Conservation (phyloP, 2,329 filamentous ascomycete genomes). For the Lasiodiplodia sp. region DNA sequence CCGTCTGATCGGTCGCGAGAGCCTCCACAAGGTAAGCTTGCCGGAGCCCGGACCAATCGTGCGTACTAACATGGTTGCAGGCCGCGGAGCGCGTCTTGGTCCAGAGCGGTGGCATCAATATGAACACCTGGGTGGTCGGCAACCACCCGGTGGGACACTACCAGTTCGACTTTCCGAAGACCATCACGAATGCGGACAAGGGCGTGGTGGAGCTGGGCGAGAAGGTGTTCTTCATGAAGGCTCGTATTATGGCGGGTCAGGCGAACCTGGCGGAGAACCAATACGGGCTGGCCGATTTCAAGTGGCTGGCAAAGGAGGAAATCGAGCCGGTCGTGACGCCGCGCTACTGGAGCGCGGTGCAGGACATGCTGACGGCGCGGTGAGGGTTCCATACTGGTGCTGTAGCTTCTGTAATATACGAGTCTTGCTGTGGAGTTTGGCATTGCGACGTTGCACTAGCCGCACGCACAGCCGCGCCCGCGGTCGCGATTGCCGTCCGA, state of each 20-base stretch:
- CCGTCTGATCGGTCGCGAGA: slow-evolving; percentile 73
- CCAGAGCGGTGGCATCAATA: slow-evolving; percentile 83
- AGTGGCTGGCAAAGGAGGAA: slow-evolving; percentile 93
- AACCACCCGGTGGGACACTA: slow-evolving; percentile 87
- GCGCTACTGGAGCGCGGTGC: slow-evolving; percentile 76
- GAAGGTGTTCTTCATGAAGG: slow-evolving; percentile 97
- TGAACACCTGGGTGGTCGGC: slow-evolving; percentile 98
- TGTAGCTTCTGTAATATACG: slow-evolving; percentile 28
- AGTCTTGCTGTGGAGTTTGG: slow-evolving; percentile 21
- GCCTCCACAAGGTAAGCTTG: slow-evolving; percentile 77
- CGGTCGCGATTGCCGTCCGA: slow-evolving; percentile 7
- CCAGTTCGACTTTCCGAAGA: slow-evolving; percentile 61
- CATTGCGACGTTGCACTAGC: slow-evolving; percentile 11
- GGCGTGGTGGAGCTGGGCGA: slow-evolving; percentile 62
- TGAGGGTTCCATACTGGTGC: slow-evolving; percentile 48
- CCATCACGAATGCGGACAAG: slow-evolving; percentile 37
- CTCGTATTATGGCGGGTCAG: slow-evolving; percentile 96
- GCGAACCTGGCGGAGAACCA: slow-evolving; percentile 76
- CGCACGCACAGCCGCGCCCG: slow-evolving; percentile 20
- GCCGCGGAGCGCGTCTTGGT: slow-evolving; percentile 80
- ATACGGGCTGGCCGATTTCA: slow-evolving; percentile 80
- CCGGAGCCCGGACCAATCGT: neutral
- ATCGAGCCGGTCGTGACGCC: slow-evolving; percentile 70
- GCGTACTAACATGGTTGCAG: slow-evolving; percentile 56
- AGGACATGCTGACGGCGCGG: slow-evolving; percentile 83